Percentiles rank a stretch among this genome's conserved stretches.
These are phyloP conservation scores for Botrytis tulipae DNA, from an alignment of 2,329 filamentous ascomycete genomes.

Conservation along the genomic window DNA sequence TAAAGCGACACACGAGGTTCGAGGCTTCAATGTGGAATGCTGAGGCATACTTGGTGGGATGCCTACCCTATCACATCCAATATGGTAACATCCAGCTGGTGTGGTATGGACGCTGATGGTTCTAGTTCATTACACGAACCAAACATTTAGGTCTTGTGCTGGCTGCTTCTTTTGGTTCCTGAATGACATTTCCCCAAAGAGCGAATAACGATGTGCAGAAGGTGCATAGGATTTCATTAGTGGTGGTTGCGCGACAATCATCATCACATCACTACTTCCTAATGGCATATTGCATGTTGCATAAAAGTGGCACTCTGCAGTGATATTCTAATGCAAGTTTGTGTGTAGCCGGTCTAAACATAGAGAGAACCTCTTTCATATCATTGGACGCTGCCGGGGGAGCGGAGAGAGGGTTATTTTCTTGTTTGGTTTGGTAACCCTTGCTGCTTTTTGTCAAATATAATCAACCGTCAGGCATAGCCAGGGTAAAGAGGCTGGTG, in stretches of 20 bases:
- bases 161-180: slow-evolving; percentile 1
- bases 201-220: neutral
- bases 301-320: slow-evolving; percentile 15
- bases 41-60: neutral
- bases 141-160: neutral
- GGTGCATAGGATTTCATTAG: neutral
- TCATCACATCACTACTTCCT: neutral
- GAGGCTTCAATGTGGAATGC: neutral
- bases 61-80: slow-evolving; percentile 7
- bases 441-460: slow-evolving; percentile 20
- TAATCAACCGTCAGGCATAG: neutral
- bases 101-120: neutral
- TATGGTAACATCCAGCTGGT: neutral
- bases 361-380: neutral
- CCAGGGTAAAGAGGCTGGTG: neutral
- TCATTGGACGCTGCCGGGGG: neutral
- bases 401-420: slow-evolving; percentile 2
- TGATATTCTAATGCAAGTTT: slow-evolving; percentile 7
- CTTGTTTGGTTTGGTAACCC: neutral
- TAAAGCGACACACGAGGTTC: neutral
- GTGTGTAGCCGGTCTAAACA: slow-evolving; percentile 19
- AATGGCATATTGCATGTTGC: slow-evolving; percentile 17
- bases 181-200: neutral
- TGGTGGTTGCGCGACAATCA: slow-evolving; percentile 3
- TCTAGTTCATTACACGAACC: neutral